These are phyloP conservation scores for Gentiana dahurica DNA, from an alignment of 257 asterid species.

Conservation along the genomic window DNA sequence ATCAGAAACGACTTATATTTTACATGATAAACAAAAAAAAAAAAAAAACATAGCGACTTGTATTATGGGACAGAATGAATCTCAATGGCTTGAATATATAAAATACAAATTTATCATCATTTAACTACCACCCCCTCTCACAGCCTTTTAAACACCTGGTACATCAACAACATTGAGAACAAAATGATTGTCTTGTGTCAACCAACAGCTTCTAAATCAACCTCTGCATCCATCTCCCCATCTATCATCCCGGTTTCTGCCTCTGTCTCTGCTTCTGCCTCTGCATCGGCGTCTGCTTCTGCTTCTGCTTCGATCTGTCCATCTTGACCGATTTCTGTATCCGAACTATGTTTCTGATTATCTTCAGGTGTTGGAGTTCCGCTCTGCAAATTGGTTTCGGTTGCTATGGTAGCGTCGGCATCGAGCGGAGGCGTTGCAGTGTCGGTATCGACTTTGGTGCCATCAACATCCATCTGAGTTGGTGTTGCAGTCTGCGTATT, in stretches of 20 bases:
- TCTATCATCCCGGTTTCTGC: slow-evolving; percentile 30
- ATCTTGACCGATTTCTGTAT: slow-evolving; percentile 49
- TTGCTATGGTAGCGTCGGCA: slow-evolving; percentile 31
- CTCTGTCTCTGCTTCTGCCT: slow-evolving; percentile 18
- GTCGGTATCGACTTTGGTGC: slow-evolving; percentile 41
- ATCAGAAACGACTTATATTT: no score
- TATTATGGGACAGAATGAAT: no score
- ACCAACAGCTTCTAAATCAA: slow-evolving; percentile 41
- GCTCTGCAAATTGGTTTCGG: slow-evolving; percentile 41
- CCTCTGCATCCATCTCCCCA: slow-evolving; percentile 58
- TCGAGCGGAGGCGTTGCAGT: slow-evolving; percentile 38
- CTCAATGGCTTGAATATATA: no score
- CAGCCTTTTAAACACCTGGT: no score
- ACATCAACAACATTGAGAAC: no score
- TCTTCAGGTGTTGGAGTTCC: slow-evolving; percentile 72
- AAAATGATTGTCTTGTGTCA: slow-evolving; percentile 3
- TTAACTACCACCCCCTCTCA: no score
- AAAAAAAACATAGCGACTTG: no score
- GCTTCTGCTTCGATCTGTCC: slow-evolving; percentile 50
- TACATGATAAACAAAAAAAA: no score
- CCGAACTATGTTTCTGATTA: slow-evolving; percentile 54
- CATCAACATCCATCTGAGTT: slow-evolving; percentile 49
- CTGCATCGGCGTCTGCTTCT: slow-evolving; percentile 33
- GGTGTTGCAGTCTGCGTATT: slow-evolving; percentile 37
- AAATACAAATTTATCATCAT: no score